Base-by-base conservation (phyloP, 106 monocot species). In the Posidonia australis region DNA sequence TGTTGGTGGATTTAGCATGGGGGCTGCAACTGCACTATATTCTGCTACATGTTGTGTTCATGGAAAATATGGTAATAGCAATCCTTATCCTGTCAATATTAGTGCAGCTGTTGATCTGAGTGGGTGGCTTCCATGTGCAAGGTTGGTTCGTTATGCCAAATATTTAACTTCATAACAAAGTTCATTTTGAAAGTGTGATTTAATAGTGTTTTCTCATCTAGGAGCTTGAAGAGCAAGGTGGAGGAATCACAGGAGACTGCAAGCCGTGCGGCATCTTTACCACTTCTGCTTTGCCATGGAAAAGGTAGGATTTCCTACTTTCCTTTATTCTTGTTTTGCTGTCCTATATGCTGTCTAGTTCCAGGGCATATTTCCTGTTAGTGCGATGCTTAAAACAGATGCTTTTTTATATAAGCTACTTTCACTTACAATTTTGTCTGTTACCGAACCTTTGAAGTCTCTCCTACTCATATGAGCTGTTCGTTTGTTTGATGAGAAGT, bases 91-190 rank as follows among this genome's bases (percentile, higher is more conserved):
- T 25, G 73, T 89, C 46, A 78, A 78, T 65, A 66, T 89, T 53
- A 79, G 86, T 65, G 80, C 81, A 25, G 77, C 82, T 51, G 70
- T 89, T 69, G 84, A 81, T 74, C 63, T 94, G 54, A 94, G 86
- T 64, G 93, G 93, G 43, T 94, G 93, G 93, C 93, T 94, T 76
- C 93, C 93, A 54, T 89, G 93, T 71, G 83, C 86, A 58, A 86
- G 84, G 89, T 92, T 5, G 43, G 70, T 51, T 43, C 5, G 13
- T 49, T 49, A 19, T 49, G 49, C 17, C 44, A 47, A 9, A 47
- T 48, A 25, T 64, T 27, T 48, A 13, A 7, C 5, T 27, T 64
- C 28, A 47, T 62, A 1, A 21, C 28, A n/a, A 10, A 7, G 16
- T 11, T 64, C 14, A 26, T 48, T 64, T 27, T 26, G 45, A 47